A percentile compares a stretch with the other conserved stretches of the same genome.
These are phyloP conservation scores for Suhomyces atakaporum DNA, from an alignment of 1,139 yeast species.

Conservation along the genomic window DNA sequence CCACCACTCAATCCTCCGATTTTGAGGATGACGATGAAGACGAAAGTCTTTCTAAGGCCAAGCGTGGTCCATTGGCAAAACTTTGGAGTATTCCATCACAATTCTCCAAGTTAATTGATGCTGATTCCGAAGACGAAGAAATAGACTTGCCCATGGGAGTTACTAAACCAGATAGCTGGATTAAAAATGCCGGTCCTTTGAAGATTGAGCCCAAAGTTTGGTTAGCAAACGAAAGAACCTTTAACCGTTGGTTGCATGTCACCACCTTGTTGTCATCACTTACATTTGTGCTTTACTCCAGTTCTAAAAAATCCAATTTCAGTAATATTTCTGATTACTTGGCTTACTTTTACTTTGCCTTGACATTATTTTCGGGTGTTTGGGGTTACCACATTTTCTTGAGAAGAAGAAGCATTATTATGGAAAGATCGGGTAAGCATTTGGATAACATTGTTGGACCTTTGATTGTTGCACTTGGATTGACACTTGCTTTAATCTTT, in stretches of 20 bases:
- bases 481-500: conserved; percentile 63
- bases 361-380: conserved; percentile 77
- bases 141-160: conserved; percentile 88
- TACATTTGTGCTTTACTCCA: conserved; percentile 79
- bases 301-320: conserved; percentile 67
- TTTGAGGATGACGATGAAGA: conserved; percentile 48
- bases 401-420: conserved; percentile 70
- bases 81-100: conserved; percentile 32
- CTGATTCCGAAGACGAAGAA: conserved; percentile 87
- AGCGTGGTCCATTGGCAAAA: conserved; percentile 21
- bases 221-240: conserved; percentile 97
- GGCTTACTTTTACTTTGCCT: conserved; percentile 77
- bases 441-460: conserved; percentile 92
- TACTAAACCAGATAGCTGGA: conserved; percentile 69
- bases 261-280: conserved; percentile 85
- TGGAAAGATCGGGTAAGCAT: conserved; percentile 81
- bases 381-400: conserved; percentile 89
- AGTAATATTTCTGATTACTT: conserved; percentile 57
- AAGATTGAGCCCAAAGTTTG: conserved; percentile 97
- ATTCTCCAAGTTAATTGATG: conserved; percentile 49
- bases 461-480: conserved; percentile 68
- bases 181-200: conserved; percentile 88
- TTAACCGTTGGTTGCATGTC: conserved; percentile 92
- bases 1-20: conserved; percentile 33
- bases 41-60: conserved; percentile 36